These are phyloP conservation scores for Aspergillus luchuensis DNA, from an alignment of 2,329 filamentous ascomycete species.

Conservation along the genomic window DNA sequence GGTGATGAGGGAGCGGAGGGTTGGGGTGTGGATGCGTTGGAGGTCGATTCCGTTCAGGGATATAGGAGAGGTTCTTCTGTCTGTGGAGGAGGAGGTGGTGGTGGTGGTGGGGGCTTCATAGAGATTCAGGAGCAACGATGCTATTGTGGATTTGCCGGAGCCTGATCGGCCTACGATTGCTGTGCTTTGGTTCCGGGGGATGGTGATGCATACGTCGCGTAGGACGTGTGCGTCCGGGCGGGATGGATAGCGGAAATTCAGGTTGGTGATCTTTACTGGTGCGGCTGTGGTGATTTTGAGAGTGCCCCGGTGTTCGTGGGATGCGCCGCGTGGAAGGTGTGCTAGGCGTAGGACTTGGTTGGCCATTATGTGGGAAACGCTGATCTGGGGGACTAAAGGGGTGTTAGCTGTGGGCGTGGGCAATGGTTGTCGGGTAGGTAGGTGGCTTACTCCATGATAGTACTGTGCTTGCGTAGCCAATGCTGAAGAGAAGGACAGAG, in stretches of 20 bases:
- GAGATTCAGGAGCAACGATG: conserved; percentile 72
- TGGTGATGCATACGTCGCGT: conserved; percentile 63
- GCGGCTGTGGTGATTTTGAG: conserved; percentile 44
- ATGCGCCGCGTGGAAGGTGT: conserved; percentile 56
- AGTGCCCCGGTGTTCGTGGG: conserved; percentile 61
- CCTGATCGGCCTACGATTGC: conserved; percentile 84
- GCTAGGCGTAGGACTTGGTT: conserved; percentile 71
- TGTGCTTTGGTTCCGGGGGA: conserved; percentile 65
- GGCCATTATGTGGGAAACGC: conserved; percentile 71
- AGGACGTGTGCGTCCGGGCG: conserved; percentile 59
- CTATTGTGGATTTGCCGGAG: conserved; percentile 86
- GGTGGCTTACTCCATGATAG: conserved; percentile 59
- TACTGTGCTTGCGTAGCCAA: conserved; percentile 70
- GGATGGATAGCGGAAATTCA: conserved; percentile 73
- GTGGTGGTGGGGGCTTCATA: conserved; percentile 52
- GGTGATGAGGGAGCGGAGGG: conserved; percentile 62
- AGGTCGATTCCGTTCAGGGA: conserved; percentile 57
- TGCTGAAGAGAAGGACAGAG: conserved; percentile 79
- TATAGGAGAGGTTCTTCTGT: conserved; percentile 48
- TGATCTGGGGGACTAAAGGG: conserved; percentile 70
- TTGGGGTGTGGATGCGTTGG: conserved; percentile 58
- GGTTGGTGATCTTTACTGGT: conserved; percentile 60
- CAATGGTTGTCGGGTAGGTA: neutral
- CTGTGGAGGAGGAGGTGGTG: no score
- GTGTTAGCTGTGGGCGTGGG: conserved; percentile 3